Conservation (phyloP, 2,329 filamentous ascomycete species). For the Trichophyton rubrum region DNA sequence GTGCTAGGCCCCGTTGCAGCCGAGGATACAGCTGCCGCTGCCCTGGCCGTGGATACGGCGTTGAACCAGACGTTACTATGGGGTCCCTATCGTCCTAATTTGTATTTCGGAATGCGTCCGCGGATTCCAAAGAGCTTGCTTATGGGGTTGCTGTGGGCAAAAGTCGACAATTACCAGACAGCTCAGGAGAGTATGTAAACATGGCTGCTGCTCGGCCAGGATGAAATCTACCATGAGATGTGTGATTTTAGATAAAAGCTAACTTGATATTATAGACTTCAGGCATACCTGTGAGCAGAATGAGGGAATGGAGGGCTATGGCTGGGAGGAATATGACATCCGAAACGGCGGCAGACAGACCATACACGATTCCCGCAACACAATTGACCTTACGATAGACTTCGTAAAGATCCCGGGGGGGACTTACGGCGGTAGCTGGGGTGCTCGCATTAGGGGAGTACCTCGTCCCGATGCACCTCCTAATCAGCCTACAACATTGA, state of each 20-base stretch:
- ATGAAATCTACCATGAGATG: neutral
- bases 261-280: conserved; percentile 47
- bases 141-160: conserved; percentile 78
- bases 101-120: conserved; percentile 86
- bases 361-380: conserved; percentile 80
- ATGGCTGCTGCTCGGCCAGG: neutral
- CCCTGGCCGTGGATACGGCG: conserved; percentile 32
- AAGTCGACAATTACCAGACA: conserved; percentile 63
- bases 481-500: conserved; percentile 59
- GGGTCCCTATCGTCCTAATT: conserved; percentile 86
- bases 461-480: conserved; percentile 56
- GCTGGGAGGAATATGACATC: conserved; percentile 95
- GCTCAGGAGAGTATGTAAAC: conserved; percentile 58
- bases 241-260: neutral
- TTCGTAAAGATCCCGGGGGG: conserved; percentile 90
- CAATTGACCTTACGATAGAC: conserved; percentile 78
- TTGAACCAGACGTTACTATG: conserved; percentile 81
- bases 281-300: conserved; percentile 94
- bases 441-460: conserved; percentile 69
- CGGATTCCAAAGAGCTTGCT: conserved; percentile 68
- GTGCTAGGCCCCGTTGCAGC: neutral
- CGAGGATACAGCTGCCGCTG: conserved; percentile 6
- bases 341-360: conserved; percentile 76
- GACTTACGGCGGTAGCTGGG: conserved; percentile 80
- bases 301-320: conserved; percentile 86